Evolutionary conservation across 805 yeast genomes (phyloP).

Genomic region (Kuraishia borneana): DNA sequence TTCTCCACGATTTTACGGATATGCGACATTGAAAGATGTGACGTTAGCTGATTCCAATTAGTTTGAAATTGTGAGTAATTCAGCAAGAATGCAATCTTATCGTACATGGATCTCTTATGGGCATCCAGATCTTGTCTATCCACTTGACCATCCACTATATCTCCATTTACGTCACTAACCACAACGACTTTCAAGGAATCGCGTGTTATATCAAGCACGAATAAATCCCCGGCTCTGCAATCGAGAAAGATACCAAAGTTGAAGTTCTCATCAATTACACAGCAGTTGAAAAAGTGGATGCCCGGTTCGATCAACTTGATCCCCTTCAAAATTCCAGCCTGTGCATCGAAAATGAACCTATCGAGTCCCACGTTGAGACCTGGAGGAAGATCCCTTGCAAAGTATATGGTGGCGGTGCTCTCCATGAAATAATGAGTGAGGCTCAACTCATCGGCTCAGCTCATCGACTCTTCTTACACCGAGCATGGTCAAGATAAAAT

Average conservation of each 20-base stretch:
- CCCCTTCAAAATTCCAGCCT: conserved; percentile 23
- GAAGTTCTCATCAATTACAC: conserved; percentile 22
- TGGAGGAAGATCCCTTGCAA: conserved; percentile 5
- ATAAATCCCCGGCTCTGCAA: conserved; percentile 19
- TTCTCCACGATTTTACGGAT: no score
- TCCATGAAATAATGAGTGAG: neutral
- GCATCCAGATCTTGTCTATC: neutral
- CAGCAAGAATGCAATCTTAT: conserved; percentile 9
- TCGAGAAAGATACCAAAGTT: conserved; percentile 27
- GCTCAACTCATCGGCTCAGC: neutral
- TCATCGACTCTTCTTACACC: neutral
- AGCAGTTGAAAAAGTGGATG: conserved; percentile 43
- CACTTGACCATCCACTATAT: neutral
- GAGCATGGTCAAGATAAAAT: conserved; percentile 32
- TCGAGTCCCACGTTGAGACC: conserved; percentile 13
- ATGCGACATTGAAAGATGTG: conserved; percentile 8
- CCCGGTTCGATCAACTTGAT: conserved; percentile 41
- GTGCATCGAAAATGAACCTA: conserved; percentile 9
- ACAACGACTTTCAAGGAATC: neutral
- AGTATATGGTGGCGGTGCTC: neutral
- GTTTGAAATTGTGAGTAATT: conserved; percentile 5
- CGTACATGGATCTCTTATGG: conserved; percentile 1
- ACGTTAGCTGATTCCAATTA: no score
- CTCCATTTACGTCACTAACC: neutral
- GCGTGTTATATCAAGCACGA: conserved; percentile 6